Conservation (phyloP, 2,329 filamentous ascomycete genomes). For the Cladosporium colombiae region DNA sequence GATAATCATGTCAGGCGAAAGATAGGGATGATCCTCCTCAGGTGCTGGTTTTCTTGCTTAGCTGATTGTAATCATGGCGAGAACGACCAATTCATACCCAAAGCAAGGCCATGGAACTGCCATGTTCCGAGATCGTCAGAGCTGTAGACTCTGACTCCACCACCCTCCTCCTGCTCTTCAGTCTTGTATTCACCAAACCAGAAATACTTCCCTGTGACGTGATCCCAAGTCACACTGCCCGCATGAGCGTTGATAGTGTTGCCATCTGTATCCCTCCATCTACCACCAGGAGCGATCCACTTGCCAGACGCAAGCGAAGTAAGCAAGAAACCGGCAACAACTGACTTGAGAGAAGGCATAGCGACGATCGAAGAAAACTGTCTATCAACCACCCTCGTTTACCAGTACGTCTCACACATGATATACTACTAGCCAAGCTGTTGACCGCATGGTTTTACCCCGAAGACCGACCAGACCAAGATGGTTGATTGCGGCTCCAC, state of each 20-base stretch:
- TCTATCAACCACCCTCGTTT: background rate
- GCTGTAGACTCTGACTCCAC: conserved; percentile 62
- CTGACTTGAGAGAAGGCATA: background rate
- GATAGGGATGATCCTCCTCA: conserved; percentile 56
- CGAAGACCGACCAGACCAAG: conserved; percentile 16
- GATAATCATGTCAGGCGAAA: conserved; percentile 59
- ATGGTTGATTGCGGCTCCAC: conserved; percentile 11
- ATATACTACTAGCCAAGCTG: conserved; percentile 13
- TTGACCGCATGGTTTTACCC: conserved; percentile 5
- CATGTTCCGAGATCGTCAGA: conserved; percentile 63
- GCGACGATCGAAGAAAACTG: background rate
- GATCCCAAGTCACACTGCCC: conserved; percentile 56
- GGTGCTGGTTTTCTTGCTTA: conserved; percentile 41
- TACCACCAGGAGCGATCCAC: conserved; percentile 63
- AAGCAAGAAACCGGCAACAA: background rate
- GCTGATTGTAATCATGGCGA: no score
- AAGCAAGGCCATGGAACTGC: conserved; percentile 58
- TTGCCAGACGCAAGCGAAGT: conserved; percentile 36
- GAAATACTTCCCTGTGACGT: conserved; percentile 57
- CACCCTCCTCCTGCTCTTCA: conserved; percentile 59
- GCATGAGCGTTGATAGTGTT: conserved; percentile 64
- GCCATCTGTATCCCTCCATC: conserved; percentile 62
- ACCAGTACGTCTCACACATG: background rate
- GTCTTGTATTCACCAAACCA: conserved; percentile 65
- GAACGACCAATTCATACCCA: conserved; percentile 42